These are phyloP conservation scores for Oxytropis ochrocephala DNA, from an alignment of 306 rosid genomes.

Conservation along the genomic window DNA sequence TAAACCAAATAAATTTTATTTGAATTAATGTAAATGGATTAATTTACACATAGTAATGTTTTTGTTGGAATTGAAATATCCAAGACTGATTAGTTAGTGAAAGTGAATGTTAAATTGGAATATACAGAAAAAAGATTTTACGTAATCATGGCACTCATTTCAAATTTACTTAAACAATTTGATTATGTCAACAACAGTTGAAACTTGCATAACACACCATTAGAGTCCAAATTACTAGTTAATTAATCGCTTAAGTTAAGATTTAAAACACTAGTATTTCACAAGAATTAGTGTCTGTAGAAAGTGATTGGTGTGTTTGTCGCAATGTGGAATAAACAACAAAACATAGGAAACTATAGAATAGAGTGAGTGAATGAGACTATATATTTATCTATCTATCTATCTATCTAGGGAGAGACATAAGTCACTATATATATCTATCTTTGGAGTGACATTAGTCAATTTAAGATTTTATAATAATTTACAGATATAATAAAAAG, in stretches of 20 bases:
- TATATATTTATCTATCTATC: no score
- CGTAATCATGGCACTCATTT: neutral
- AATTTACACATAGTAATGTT: neutral
- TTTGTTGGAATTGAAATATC: neutral
- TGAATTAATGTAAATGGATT: neutral
- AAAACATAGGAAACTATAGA: constrained; percentile 11
- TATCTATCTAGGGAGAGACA: neutral
- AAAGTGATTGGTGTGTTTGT: neutral
- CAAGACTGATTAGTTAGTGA: neutral
- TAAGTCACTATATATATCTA: neutral
- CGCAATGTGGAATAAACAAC: constrained; percentile 2
- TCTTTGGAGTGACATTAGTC: neutral
- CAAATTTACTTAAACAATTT: neutral
- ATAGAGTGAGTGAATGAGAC: neutral
- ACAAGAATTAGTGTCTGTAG: neutral
- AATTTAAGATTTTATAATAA: neutral
- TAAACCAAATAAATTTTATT: neutral
- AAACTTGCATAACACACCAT: neutral
- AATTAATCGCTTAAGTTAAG: neutral
- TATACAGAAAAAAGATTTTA: neutral
- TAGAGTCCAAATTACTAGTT: no score
- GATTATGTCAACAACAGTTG: neutral
- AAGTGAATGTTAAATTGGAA: neutral
- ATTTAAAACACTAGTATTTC: neutral
- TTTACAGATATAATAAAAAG: neutral